Evolutionary conservation across 2,329 filamentous ascomycete genomes (phyloP).

Genomic region (Neonectria coccinea): DNA sequence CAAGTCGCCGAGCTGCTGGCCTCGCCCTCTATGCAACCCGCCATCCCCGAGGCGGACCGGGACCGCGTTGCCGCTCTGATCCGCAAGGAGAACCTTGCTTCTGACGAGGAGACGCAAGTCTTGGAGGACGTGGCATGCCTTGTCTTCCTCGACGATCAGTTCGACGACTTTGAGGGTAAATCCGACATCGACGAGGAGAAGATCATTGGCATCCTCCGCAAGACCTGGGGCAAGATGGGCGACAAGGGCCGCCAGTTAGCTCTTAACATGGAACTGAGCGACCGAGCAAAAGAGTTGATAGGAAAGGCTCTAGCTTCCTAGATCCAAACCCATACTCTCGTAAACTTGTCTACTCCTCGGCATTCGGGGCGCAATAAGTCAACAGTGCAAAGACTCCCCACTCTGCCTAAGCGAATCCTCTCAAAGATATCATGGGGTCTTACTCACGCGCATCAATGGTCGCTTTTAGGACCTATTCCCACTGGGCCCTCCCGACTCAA

Average conservation of each 20-base stretch:
- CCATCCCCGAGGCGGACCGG: slow-evolving; percentile 62
- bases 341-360: neutral
- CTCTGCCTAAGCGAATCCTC: neutral
- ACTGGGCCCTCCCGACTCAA: neutral
- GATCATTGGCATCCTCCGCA: slow-evolving; percentile 75
- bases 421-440: neutral
- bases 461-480: neutral
- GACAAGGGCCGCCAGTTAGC: slow-evolving; percentile 71
- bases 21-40: slow-evolving; percentile 51
- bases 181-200: slow-evolving; percentile 79
- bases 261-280: slow-evolving; percentile 73
- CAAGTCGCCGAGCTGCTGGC: slow-evolving; percentile 67
- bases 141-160: slow-evolving; percentile 88
- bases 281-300: slow-evolving; percentile 70
- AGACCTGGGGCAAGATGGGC: slow-evolving; percentile 84
- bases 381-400: neutral
- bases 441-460: neutral
- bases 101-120: slow-evolving; percentile 72
- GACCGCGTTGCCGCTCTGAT: slow-evolving; percentile 77
- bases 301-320: slow-evolving; percentile 66
- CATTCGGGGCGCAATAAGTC: neutral
- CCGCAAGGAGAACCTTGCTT: slow-evolving; percentile 78
- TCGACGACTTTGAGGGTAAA: slow-evolving; percentile 80
- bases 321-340: neutral
- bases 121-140: slow-evolving; percentile 89